Base-by-base conservation (phyloP, 2,329 filamentous ascomycete genomes). In the Dactylellina haptotyla region DNA sequence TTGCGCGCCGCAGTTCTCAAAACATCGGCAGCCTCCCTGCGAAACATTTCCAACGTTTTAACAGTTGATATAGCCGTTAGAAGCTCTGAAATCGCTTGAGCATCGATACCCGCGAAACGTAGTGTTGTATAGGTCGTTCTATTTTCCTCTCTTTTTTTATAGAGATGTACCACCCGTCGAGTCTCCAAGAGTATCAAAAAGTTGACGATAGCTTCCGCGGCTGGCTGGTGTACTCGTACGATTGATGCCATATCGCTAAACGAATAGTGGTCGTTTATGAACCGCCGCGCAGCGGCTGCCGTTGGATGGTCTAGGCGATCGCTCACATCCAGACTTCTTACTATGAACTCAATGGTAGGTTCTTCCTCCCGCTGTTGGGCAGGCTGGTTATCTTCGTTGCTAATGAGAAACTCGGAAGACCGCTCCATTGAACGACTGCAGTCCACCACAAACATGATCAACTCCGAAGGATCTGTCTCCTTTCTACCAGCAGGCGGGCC, bases 401-500 rank as follows among this genome's bases (percentile, higher is more conserved):
- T 48, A 10, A 20, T 30, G 14, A n/a, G 3, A 53, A 53, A 53
- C 28, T 56, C 51, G 12, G 51, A 56, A 14, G 30, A 39, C 14
- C 2, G 2, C 8, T 39, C 30, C 51, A 56, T 56, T 4, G 51
- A 56, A 1, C 51, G 28, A n/a, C 51, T 56, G 20, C 51, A 41
- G 20, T 56, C 51, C 14, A 56, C 51, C 20, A 39, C 51, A 41
- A 53, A 56, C 3, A 56, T 56, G 20, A 56, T 56, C 30, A 56
- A 32, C 26, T 56, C 51, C 18, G 51, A 56, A 10, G 51, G 51
- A 41, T 56, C 51, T 2, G 51, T 56, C 23, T 56, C 30, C 28
- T 56, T 56, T 23, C 34, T 18, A 25, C 51, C 34, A 14, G n/a
- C 14, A 14, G 34, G 30, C 4, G 51, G 20, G 16, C 51, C 51